phyloP scores from a whole-genome alignment of 495 filamentous ascomycete species.

The Penicillium canariense region DNA sequence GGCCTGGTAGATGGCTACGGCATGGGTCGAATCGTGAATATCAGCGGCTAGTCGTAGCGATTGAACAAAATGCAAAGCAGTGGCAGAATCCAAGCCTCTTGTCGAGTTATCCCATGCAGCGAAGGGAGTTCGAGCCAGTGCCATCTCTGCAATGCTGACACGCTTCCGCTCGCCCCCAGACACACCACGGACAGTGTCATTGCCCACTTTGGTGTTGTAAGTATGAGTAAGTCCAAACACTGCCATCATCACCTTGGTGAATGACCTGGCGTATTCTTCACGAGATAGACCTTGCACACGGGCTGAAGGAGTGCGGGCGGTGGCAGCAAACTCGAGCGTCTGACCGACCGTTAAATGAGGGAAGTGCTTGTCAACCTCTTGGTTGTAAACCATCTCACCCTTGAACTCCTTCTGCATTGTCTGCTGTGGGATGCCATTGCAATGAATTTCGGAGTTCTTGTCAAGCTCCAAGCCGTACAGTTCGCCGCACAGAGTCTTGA shows the following conservation, averaged over 20 bases:
- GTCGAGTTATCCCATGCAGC: constrained; percentile 83
- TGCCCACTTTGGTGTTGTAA: constrained; percentile 48
- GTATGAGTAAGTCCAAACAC: constrained; percentile 57
- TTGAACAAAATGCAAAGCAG: constrained; percentile 66
- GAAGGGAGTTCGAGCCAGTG: constrained; percentile 65
- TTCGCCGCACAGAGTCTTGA: constrained; percentile 38
- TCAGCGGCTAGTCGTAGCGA: constrained; percentile 70
- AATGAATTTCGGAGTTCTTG: constrained; percentile 39
- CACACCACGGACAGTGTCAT: constrained; percentile 59
- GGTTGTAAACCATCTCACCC: constrained; percentile 61
- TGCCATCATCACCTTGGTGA: constrained; percentile 56
- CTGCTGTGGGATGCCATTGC: constrained; percentile 44
- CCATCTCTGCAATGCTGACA: constrained; percentile 51
- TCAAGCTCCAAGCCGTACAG: constrained; percentile 34
- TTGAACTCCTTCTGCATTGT: constrained; percentile 54
- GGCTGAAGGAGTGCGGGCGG: constrained; percentile 43
- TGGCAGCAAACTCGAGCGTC: constrained; percentile 59
- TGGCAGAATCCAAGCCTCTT: constrained; percentile 78
- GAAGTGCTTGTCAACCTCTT: constrained; percentile 62
- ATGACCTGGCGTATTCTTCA: constrained; percentile 39
- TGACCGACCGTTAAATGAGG: constrained; percentile 63
- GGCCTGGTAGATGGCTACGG: constrained; percentile 81
- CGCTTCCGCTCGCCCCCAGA: constrained; percentile 80
- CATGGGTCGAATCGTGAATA: constrained; percentile 68
- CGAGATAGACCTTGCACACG: constrained; percentile 42